Evolutionary conservation across 169 alveolate genomes (phyloP).

Genomic region (Cryptosporidium sp.): DNA sequence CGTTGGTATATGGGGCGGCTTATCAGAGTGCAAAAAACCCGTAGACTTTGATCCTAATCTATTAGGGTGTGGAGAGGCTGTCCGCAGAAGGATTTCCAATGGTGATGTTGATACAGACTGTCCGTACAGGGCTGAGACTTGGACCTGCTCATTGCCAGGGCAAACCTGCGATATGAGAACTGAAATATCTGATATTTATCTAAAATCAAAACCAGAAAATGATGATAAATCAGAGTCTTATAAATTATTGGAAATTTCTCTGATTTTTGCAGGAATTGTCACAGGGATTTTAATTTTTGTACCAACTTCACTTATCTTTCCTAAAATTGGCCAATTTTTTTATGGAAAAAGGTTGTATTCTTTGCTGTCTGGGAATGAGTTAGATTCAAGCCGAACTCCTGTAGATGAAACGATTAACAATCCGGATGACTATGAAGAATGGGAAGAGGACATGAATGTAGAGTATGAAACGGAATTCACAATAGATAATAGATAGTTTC

Average conservation of each 20-base stretch:
- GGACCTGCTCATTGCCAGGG: constrained; percentile 72
- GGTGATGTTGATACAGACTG: constrained; percentile 31
- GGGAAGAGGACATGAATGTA: constrained; percentile 38
- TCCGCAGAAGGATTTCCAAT: constrained; percentile 11
- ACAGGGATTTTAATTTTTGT: constrained; percentile 57
- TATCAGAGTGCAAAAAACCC: constrained; percentile 48
- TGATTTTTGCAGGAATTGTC: constrained; percentile 65
- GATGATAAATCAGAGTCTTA: constrained; percentile 16
- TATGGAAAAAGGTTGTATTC: constrained; percentile 39
- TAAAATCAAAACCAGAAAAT: constrained; percentile 3
- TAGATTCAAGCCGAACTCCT: not conserved
- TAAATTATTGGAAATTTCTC: constrained; percentile 49
- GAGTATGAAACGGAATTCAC: constrained; percentile 67
- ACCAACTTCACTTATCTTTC: constrained; percentile 51
- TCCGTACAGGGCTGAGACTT: constrained; percentile 58
- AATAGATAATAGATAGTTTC: constrained; percentile 27
- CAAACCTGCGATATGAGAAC: constrained; percentile 65
- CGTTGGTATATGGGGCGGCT: constrained; percentile 51
- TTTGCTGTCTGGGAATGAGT: constrained; percentile 48
- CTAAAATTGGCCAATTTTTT: constrained; percentile 56
- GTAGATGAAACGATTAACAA: not conserved
- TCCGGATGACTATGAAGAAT: constrained; percentile 30
- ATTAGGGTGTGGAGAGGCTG: constrained; percentile 47
- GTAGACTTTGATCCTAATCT: constrained; percentile 7
- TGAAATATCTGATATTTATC: constrained; percentile 43